These are phyloP conservation scores for Platismatia glauca DNA, from an alignment of 495 filamentous ascomycete genomes.

Conservation along the genomic window DNA sequence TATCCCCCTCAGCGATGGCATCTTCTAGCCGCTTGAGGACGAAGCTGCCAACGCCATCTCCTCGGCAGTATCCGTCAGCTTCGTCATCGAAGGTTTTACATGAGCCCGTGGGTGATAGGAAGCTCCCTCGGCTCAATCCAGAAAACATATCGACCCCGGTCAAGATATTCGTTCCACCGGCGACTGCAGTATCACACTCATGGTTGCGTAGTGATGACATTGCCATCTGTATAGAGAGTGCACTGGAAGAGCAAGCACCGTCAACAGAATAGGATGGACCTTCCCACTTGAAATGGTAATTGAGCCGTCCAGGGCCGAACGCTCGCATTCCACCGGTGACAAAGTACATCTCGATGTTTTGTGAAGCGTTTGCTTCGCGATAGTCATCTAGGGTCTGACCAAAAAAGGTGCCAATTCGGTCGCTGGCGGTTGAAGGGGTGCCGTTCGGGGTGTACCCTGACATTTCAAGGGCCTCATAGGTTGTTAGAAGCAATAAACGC, in stretches of 20 bases:
- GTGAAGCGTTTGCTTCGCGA: slow-evolving; percentile 61
- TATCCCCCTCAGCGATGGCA: slow-evolving; percentile 40
- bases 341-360: slow-evolving; percentile 71
- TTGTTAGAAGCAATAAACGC: slow-evolving; percentile 63
- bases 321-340: slow-evolving; percentile 66
- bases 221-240: slow-evolving; percentile 49
- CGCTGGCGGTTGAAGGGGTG: slow-evolving; percentile 28
- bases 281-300: slow-evolving; percentile 31
- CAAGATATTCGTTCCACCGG: slow-evolving; percentile 59
- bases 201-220: slow-evolving; percentile 56
- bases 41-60: slow-evolving; percentile 37
- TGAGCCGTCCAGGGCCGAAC: slow-evolving; percentile 51
- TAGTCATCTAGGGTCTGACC: slow-evolving; percentile 74
- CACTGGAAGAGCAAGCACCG: slow-evolving; percentile 65
- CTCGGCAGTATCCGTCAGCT: slow-evolving; percentile 65
- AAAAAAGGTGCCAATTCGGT: slow-evolving; percentile 69
- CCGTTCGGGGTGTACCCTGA: slow-evolving; percentile 29
- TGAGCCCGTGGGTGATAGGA: slow-evolving; percentile 27
- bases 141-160: slow-evolving; percentile 62
- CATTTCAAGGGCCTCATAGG: slow-evolving; percentile 36
- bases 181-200: slow-evolving; percentile 65
- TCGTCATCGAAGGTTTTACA: slow-evolving; percentile 50
- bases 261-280: slow-evolving; percentile 66
- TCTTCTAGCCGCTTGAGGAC: slow-evolving; percentile 41
- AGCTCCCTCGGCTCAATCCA: slow-evolving; percentile 58